Evolutionary conservation across 495 filamentous ascomycete species (phyloP).

Genomic region (Acidiella bohemica): DNA sequence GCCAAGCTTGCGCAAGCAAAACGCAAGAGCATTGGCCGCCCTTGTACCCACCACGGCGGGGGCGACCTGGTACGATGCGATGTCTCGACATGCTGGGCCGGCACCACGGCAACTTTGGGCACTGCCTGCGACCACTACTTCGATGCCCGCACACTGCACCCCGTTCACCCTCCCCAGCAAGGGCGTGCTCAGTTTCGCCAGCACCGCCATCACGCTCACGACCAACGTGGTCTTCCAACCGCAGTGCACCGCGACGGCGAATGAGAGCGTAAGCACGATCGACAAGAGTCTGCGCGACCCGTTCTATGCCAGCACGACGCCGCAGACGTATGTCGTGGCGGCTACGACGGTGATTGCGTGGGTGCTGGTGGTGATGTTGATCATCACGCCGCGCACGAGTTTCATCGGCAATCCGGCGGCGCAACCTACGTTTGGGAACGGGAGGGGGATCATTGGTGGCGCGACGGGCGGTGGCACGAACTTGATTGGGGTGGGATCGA

Average conservation of each 20-base stretch:
- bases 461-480: constrained; percentile 50
- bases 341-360: constrained; percentile 86
- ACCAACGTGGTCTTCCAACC: constrained; percentile 29
- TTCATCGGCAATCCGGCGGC: constrained; percentile 57
- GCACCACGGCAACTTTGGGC: constrained; percentile 15
- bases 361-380: constrained; percentile 83
- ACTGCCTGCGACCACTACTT: constrained; percentile 1
- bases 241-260: constrained; percentile 23
- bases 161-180: constrained; percentile 30
- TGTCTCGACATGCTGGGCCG: constrained; percentile 1
- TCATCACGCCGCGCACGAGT: constrained; percentile 83
- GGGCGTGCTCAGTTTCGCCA: constrained; percentile 25
- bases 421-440: constrained; percentile 33
- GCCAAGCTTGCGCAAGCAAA: too few species aligned
- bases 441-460: constrained; percentile 72
- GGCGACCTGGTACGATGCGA: too few species aligned
- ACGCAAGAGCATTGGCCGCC: too few species aligned
- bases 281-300: constrained; percentile 62
- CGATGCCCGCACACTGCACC: constrained; percentile 23
- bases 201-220: constrained; percentile 27
- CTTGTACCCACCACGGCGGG: too few species aligned
- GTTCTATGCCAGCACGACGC: constrained; percentile 84
- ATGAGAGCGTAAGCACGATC: constrained; percentile 18
- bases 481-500: constrained; percentile 71
- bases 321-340: constrained; percentile 82